Evolutionary conservation across 1,284 basidiomycete genomes (phyloP), one percentile per base, ranked within the genome.

Genomic region (Cutaneotrichosporon cavernicola): DNA sequence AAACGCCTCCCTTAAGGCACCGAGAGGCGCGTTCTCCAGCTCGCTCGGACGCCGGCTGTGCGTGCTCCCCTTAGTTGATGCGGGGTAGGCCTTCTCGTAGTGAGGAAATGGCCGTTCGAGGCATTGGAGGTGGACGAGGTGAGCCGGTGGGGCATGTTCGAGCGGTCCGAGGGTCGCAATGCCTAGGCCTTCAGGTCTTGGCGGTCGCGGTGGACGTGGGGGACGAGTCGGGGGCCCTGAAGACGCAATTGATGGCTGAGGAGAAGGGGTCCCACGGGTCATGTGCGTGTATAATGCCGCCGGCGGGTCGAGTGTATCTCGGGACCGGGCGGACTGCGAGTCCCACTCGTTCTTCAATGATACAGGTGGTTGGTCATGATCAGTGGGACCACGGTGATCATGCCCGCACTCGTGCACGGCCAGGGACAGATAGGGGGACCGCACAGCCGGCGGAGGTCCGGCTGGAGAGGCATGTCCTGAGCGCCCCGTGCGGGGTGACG

Each of bases 141-240:
- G 43, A 2, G 43, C 43, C 5, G 43, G 43, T 18, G 43, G 43
- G 7, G 43, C 18, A 18, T 16, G 43, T 18, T 46, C 43, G 43
- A 46, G 16, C 11, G 50, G 8, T 30, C 1, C 51, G 14, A 52
- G 30, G 51, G 30, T 2, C 5, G 16, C 18, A 5, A 52, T 10
- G 51, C 16, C 30, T 7, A 52, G 51, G 51, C 51, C 10, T 6
- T 52, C 51, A 14, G 51, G 51, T 30, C 51, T 30, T 52, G 51
- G 51, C 14, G 51, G 51, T 9, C 51, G 51, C 31, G 31, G 30
- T 34, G 51, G 51, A 5, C 30, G 51, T 14, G 43, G 43, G 18
- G 18, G 43, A 9, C 43, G 43, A 18, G 16, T 8, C 6, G 43
- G 18, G 18, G 43, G 16, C 16, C 18, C 18, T 8, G 43, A 46